Evolutionary conservation across 164 flowering plant species (phyloP), one percentile per base, ranked within the genome.

Genomic region (Brasenia schreberi): DNA sequence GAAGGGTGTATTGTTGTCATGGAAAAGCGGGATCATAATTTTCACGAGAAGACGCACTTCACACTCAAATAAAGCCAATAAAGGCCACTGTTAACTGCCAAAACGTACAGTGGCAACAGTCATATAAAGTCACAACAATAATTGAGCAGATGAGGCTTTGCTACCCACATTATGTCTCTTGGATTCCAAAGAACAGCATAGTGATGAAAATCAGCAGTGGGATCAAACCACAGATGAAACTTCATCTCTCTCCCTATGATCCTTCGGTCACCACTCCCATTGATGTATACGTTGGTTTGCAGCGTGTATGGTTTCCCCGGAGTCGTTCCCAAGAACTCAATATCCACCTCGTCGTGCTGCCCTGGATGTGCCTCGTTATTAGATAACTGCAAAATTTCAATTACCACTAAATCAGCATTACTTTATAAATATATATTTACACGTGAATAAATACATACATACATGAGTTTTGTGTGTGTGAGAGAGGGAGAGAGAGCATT

Each of bases 181-280:
- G 87, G 84, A 66, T 74, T 80, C 90, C 90, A 85, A 0, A 83
- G 70, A 43, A 85, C 82, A 59, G 87, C 90, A 68, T 85, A 85
- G 69, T 85, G 85, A 65, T 85, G 90, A 65, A 82, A 85, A 45
- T 61, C 53, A 61, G 70, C 19, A 18, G 90, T 83, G 19, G 90
- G 90, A 70, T 85, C 87, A 77, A 85, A 85, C 90, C 90, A 85
- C 4, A 85, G 71, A 73, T 82, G 87, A 62, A 85, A 83, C 74
- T 82, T 83, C 90, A 85, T 83, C 67, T 85, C 90, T 68, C 90
- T 80, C 61, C 90, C 90, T 42, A 83, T 82, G 49, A 83, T 80
- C 56, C 19, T 79, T 1, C 90, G 84, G 77, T 85, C 87, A 0
- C 90, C 90, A 77, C 86, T 85, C 59, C 90, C 90, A 67, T 83